Evolutionary conservation across 176 grass and related monocot genomes (phyloP).

Genomic region (Pontederia paniculata): DNA sequence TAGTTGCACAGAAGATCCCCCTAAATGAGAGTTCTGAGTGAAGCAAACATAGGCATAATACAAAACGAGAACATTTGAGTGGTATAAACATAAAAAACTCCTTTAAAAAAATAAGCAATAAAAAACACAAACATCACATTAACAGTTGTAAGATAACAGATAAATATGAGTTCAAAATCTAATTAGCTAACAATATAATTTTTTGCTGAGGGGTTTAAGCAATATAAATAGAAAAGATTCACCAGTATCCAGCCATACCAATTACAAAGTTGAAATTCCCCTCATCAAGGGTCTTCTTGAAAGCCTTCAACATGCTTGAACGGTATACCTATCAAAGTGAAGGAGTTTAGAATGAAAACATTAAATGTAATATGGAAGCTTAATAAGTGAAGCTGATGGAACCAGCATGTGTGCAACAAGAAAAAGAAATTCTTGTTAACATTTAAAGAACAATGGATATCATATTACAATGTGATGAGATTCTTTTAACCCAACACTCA

Average conservation of each 20-base stretch:
- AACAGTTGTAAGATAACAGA: no score
- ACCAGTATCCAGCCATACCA: constrained; percentile 49
- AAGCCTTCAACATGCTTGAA: constrained; percentile 92
- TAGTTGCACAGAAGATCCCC: no score
- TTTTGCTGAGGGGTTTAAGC: constrained; percentile 11
- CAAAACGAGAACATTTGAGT: not conserved
- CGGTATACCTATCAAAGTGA: constrained; percentile 60
- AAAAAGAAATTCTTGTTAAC: no score
- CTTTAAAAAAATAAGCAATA: no score
- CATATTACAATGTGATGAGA: no score
- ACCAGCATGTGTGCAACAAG: no score
- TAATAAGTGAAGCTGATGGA: constrained; percentile 3
- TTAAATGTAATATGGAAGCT: constrained; percentile 4
- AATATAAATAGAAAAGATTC: constrained; percentile 10
- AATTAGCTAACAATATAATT: constrained; percentile 7
- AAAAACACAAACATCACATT: no score
- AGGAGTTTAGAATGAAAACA: constrained; percentile 9
- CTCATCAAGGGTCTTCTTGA: constrained; percentile 98
- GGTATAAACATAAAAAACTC: no score
- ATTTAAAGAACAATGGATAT: no score
- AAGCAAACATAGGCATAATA: not conserved
- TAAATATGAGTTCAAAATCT: not conserved
- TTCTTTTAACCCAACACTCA: no score
- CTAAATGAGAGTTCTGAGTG: not conserved
- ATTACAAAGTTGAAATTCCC: constrained; percentile 95